Evolutionary conservation across 805 yeast species (phyloP).

Genomic region (Yarrowia hollandica): DNA sequence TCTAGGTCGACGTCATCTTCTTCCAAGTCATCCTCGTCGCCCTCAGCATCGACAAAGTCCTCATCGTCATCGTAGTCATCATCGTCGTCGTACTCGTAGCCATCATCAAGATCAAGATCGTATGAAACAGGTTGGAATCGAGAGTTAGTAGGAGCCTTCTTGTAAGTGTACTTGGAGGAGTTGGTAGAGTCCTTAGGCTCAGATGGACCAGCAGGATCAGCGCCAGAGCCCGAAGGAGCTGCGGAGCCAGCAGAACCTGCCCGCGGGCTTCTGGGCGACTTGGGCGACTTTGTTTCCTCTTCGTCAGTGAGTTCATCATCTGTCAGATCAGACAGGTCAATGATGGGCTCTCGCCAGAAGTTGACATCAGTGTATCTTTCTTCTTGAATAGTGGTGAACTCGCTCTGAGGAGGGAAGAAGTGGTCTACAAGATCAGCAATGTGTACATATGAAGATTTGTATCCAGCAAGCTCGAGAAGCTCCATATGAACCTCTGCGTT

Average conservation of each 20-base stretch:
- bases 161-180: slow-evolving; percentile 16
- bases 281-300: slow-evolving; percentile 54
- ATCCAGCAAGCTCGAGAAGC: slow-evolving; percentile 88
- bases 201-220: slow-evolving; percentile 16
- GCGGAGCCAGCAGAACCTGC: slow-evolving; percentile 17
- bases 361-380: slow-evolving; percentile 81
- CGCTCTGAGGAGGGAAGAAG: slow-evolving; percentile 83
- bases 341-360: slow-evolving; percentile 85
- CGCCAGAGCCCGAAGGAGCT: neutral
- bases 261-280: slow-evolving; percentile 58
- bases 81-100: slow-evolving; percentile 33
- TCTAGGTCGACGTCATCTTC: slow-evolving; percentile 23
- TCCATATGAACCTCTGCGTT: slow-evolving; percentile 98
- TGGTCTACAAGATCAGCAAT: slow-evolving; percentile 95
- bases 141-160: slow-evolving; percentile 23
- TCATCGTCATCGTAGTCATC: slow-evolving; percentile 32
- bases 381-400: slow-evolving; percentile 44
- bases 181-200: slow-evolving; percentile 12
- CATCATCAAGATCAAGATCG: slow-evolving; percentile 32
- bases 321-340: slow-evolving; percentile 46
- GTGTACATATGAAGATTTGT: slow-evolving; percentile 79
- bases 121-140: slow-evolving; percentile 27
- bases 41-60: slow-evolving; percentile 32
- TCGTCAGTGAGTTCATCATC: slow-evolving; percentile 11
- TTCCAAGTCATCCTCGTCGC: slow-evolving; percentile 30